Conservation (phyloP, 345 rosid species). For the Citrus mangshanensis region DNA sequence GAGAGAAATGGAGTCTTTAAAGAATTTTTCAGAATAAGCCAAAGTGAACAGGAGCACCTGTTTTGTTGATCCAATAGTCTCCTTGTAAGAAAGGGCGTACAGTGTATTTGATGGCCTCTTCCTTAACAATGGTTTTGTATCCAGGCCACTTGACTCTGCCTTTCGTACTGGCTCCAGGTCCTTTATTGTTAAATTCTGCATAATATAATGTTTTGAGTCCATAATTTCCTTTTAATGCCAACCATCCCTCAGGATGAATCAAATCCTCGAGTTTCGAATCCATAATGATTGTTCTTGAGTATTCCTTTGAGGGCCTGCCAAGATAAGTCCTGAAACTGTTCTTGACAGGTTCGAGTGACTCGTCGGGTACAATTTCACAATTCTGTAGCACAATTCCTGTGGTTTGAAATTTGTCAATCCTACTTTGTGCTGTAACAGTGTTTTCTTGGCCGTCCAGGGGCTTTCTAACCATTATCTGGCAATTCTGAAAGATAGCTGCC, state of each 20-base stretch:
- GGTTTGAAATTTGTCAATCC: conserved; percentile 52
- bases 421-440: conserved; percentile 66
- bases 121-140: conserved; percentile 35
- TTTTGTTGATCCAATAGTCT: conserved; percentile 40
- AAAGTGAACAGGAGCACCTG: conserved; percentile 37
- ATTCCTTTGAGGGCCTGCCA: conserved; percentile 74
- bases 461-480: conserved; percentile 53
- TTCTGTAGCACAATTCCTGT: conserved; percentile 80
- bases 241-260: conserved; percentile 75
- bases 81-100: conserved; percentile 57
- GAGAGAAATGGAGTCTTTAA: background rate
- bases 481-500: conserved; percentile 71
- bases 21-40: conserved; percentile 32
- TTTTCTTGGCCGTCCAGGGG: conserved; percentile 52
- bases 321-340: conserved; percentile 51
- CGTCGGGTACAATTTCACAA: conserved; percentile 50
- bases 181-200: conserved; percentile 67
- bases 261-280: conserved; percentile 63
- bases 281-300: conserved; percentile 70
- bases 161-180: conserved; percentile 44
- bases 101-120: conserved; percentile 56
- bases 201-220: conserved; percentile 55
- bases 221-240: conserved; percentile 51
- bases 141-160: conserved; percentile 81
- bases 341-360: conserved; percentile 38